A percentile compares a stretch with the other conserved stretches of the same genome.
phyloP scores from a whole-genome alignment of 257 asterid species.

The Rhazya stricta region DNA sequence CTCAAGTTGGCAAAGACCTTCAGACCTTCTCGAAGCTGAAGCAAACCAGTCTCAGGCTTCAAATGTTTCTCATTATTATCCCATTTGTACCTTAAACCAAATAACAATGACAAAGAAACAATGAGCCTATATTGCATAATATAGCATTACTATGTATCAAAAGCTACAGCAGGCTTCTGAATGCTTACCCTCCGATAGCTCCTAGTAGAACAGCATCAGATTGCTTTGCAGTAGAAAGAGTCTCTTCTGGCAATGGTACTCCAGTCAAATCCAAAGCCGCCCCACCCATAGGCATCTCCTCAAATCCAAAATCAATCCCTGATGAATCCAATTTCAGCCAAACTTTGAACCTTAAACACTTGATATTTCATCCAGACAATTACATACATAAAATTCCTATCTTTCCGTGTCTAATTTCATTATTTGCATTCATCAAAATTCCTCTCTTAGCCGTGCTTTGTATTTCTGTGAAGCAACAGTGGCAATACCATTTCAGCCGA shows the following conservation, averaged over 20 bases:
- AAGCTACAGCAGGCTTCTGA: neutral
- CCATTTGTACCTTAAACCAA: constrained; percentile 77
- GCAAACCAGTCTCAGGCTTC: constrained; percentile 97
- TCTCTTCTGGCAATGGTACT: constrained; percentile 91
- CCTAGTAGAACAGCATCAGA: constrained; percentile 97
- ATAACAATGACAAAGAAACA: neutral
- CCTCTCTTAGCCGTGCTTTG: too few species aligned
- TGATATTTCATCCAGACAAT: neutral
- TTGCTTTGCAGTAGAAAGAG: constrained; percentile 67
- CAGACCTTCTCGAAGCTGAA: constrained; percentile 89
- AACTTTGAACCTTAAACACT: neutral
- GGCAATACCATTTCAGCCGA: neutral
- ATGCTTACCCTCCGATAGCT: constrained; percentile 90
- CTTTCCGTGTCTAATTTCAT: neutral
- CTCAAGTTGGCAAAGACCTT: constrained; percentile 95
- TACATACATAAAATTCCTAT: neutral
- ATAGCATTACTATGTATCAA: neutral
- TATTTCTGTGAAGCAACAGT: neutral
- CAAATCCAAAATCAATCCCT: constrained; percentile 79
- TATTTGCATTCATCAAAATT: neutral
- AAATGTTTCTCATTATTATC: constrained; percentile 89
- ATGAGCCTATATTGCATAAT: neutral
- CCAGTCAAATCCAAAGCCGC: constrained; percentile 92
- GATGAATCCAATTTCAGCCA: neutral
- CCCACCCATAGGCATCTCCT: constrained; percentile 94